Conservation (phyloP, 2,329 filamentous ascomycete genomes). For the Xylogone sp. region DNA sequence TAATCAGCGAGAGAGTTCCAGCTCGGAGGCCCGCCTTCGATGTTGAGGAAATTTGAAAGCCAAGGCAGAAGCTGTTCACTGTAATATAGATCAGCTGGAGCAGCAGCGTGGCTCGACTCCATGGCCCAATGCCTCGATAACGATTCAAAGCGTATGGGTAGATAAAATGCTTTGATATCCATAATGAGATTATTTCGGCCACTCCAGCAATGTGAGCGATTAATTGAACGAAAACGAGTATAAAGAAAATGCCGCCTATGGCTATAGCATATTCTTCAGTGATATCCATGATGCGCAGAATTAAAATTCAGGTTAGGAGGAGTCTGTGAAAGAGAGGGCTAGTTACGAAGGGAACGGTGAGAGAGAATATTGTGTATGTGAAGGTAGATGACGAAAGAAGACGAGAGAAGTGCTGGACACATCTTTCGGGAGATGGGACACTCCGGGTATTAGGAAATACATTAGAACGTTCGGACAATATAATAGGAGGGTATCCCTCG, state of each 20-base stretch:
- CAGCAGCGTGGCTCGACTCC: constrained; percentile 1
- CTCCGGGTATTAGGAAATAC: no score
- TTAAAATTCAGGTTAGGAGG: no score
- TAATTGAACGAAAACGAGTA: constrained; percentile 3
- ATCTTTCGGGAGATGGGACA: no score
- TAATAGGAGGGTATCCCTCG: no score
- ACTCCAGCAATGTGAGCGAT: constrained; percentile 1
- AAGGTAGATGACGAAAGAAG: no score
- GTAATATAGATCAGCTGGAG: constrained; percentile 5
- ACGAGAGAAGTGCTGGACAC: no score
- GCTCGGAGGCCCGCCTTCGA: constrained; percentile 5
- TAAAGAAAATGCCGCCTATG: background rate
- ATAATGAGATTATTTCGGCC: background rate
- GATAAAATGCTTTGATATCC: constrained; percentile 1
- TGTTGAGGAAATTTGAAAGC: background rate
- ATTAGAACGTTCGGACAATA: no score
- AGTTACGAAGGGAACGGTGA: no score
- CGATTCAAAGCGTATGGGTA: constrained; percentile 1
- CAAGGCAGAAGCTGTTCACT: constrained; percentile 1
- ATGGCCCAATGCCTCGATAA: background rate
- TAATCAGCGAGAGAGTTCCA: constrained; percentile 14
- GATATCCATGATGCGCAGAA: constrained; percentile 2
- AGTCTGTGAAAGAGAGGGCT: no score
- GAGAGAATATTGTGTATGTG: no score
- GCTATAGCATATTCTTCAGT: constrained; percentile 4